Evolutionary conservation across 106 monocot species (phyloP), one percentile per base, ranked within the genome.

Genomic region (Platanthera guangdongensis): DNA sequence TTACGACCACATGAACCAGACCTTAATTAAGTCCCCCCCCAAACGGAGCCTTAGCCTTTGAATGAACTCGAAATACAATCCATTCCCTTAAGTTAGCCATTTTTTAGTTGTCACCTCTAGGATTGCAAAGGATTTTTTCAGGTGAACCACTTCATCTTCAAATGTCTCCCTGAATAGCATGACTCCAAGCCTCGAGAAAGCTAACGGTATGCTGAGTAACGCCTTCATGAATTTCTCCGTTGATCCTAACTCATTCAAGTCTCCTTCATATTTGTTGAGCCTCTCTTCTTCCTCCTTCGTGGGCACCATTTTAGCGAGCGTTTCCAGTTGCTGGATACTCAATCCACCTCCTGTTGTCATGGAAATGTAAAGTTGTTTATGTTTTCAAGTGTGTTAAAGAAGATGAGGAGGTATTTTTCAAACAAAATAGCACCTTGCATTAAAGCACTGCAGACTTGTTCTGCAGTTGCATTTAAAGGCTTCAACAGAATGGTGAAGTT

Each of bases 401-500:
- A 8, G 8, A 71, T 71, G 18, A 51, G 21, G 6, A 72, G 21
- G 1, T 21, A 11, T 51, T 72, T 19, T 21, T n/a, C 15, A 48
- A 7, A 70, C 16, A 3, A 70, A 39, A 55, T n/a, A 77, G 9
- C 82, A 88, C 96, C 96, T 79, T 76, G 81, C 21, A 80, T 55
- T 47, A 99, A 25, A 45, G 92, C 86, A 64, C 79, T 47, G 65
- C 88, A 85, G 25, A 92, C 83, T 81, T 94, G 86, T 8, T 94
- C 88, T 4, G 79, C 18, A 5, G 85, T 90, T 46, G 94, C 86
- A 81, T 88, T 91, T 53, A 99, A 62, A 32, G 97, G 92, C 83
- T 94, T 99, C 82, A 99, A 59, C 50, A 99, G 80, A 75, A 99
- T 99, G 25, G 88, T 94, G 74, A 92, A 70, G 78, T 99, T 94